Evolutionary conservation across 176 grass and related monocot species (phyloP).

Genomic region (Hordeum marinum): DNA sequence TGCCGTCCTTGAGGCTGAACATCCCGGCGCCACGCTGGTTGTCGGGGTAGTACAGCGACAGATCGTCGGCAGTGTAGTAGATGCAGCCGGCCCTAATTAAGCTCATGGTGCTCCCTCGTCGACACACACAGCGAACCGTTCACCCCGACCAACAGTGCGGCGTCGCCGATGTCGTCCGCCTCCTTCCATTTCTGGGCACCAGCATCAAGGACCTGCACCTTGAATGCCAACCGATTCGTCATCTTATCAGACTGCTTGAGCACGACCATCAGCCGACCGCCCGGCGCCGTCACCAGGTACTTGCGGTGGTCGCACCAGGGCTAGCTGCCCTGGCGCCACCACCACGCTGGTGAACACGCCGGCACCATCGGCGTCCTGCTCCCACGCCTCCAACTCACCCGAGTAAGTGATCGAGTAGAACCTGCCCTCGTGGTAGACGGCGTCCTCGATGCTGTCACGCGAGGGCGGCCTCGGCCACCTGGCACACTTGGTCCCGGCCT

Average conservation of each 20-base stretch:
- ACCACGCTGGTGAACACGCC: neutral
- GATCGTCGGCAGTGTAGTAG: neutral
- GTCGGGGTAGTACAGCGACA: neutral
- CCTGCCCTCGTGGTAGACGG: neutral
- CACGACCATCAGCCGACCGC: neutral
- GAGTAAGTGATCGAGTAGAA: neutral
- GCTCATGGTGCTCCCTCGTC: neutral
- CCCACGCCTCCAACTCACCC: neutral
- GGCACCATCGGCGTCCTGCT: neutral
- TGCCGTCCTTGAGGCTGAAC: neutral
- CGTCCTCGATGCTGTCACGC: neutral
- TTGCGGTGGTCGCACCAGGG: neutral
- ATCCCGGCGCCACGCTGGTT: neutral
- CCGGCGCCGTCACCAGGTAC: neutral
- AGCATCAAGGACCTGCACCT: no score
- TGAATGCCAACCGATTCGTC: no score
- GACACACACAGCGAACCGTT: neutral
- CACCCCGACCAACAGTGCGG: neutral
- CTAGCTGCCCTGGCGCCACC: neutral
- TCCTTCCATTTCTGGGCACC: neutral
- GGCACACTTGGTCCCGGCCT: no score
- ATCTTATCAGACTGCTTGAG: neutral
- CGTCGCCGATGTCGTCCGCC: neutral
- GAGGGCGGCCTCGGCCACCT: neutral
- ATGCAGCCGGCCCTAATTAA: neutral